Base-by-base conservation (phyloP, 2,329 filamentous ascomycete genomes). In the Aspergillus quadricinctus region DNA sequence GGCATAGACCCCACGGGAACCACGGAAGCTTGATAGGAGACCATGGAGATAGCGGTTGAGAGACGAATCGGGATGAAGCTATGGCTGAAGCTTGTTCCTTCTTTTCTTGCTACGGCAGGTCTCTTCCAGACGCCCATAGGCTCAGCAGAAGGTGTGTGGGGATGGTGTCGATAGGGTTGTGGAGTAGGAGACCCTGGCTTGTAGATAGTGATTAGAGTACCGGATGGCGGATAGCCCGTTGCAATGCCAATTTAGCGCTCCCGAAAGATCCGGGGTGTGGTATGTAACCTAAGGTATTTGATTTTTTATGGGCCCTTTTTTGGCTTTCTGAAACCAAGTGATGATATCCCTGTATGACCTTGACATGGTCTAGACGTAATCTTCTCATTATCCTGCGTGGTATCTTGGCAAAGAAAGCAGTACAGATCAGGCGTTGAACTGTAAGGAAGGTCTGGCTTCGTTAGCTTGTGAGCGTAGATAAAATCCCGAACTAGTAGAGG, bases 1-100 rank as follows among this genome's bases (percentile, higher is more conserved):
- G 53, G 54, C 49, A 58, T 54, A 21, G 25, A 28, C 31, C 49
- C 17, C 51, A 7, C 11, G 49, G 55, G 54, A 57, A 43, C 54
- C 43, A 54, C 25, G 49, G 51, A 25, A 50, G 48, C 43, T 27
- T 46, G 21, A 46, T 4, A 46, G 43, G 43, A 46, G 43, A 11
- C 23, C 4, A 46, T 46, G 43, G 21, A 14, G 11, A 17, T 17
- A 14, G 31, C 9, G 14, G 8, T 10, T 17, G 7, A 46, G 23
- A 23, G 43, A 46, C 43, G 43, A 46, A 46, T 23, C 9, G 23
- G 41, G 21, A 45, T 19, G n/a, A 43, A 43, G n/a, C 4, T 14
- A 45, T 21, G 8, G 41, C 19, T 7, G 19, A 23, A 46, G 43
- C 21, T 46, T 25, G 11, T 45, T 46, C 11, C 14, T 25, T 17